Base-by-base conservation (phyloP, 768 basidiomycete genomes). In the Phaffia tasmanica region DNA sequence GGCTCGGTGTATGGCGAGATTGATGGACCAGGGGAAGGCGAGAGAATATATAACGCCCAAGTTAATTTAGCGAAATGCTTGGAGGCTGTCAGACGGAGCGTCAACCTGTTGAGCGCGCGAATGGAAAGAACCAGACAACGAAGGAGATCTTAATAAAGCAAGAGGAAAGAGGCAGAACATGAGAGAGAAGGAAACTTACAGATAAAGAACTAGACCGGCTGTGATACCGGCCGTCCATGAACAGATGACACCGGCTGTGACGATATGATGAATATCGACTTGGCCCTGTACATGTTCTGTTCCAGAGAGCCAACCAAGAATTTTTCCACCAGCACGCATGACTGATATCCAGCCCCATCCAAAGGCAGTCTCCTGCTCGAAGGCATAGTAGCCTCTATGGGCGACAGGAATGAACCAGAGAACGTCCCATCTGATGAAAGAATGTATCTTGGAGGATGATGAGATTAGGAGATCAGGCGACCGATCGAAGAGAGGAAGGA, bases 351-450 rank as follows among this genome's bases (percentile, higher is more conserved):
- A 75, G 5, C 82, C 88, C 1, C 89, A 87, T 69, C 90, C 81
- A 75, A 90, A 98, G 0, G 94, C 94, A 82, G 87, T 88, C 70
- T 88, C 80, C 71, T 94, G 82, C 73, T 98, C 94, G 73, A 83
- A 84, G 0, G 69, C 68, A 70, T 85, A 81, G 1, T 21, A 11
- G 82, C 81, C 15, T 81, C 67, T 30, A 79, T 72, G 0, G 2
- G 89, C 88, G 62, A 89, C 83, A 71, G 82, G 80, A 7, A 79
- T 71, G 75, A 91, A 97, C 76, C 95, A 86, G 70, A 97, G 81
- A 2, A 80, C 80, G 73, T 98, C 94, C 95, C 94, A 99, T 71
- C 91, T 83, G 14, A 91, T 78, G 2, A 84, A 73, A 1, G 79
- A 56, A 51, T 63, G 67, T 14, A 59, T 42, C 15, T 19, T 42